phyloP scores from a whole-genome alignment of 1,284 basidiomycete species.

The Ceratobasidium sp. region DNA sequence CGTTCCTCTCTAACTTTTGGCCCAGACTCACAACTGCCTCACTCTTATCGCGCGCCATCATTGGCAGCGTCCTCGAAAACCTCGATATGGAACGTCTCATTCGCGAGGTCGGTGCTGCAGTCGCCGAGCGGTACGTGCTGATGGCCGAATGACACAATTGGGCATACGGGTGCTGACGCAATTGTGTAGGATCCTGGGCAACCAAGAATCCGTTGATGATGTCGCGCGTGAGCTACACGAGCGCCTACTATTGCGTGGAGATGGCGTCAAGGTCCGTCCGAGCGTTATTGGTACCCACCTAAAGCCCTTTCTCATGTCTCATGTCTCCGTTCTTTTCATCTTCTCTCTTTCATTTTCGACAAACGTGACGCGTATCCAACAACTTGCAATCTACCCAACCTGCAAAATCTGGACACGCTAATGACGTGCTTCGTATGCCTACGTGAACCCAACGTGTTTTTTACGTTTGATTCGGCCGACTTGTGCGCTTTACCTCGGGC shows the following conservation, averaged over 20 bases:
- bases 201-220: slow-evolving; percentile 93
- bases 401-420: too few relatives aligned
- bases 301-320: background rate
- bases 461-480: slow-evolving; percentile 32
- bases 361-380: background rate
- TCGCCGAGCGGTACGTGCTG: slow-evolving; percentile 73
- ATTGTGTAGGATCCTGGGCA: slow-evolving; percentile 49
- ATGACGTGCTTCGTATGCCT: slow-evolving; percentile 18
- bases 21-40: slow-evolving; percentile 85
- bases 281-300: slow-evolving; percentile 66
- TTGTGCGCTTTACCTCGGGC: background rate
- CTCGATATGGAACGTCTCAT: slow-evolving; percentile 98
- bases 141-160: too few relatives aligned
- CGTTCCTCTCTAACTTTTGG: background rate
- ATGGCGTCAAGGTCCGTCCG: slow-evolving; percentile 52
- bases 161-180: too few relatives aligned
- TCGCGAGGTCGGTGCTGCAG: slow-evolving; percentile 90
- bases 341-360: background rate
- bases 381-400: background rate
- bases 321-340: background rate
- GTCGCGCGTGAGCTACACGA: slow-evolving; percentile 95
- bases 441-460: slow-evolving; percentile 26
- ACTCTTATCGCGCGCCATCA: slow-evolving; percentile 96
- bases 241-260: slow-evolving; percentile 85
- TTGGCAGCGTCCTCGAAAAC: slow-evolving; percentile 96